These are phyloP conservation scores for Epichloe coenophiala DNA, from an alignment of 2,329 filamentous ascomycete genomes.

Conservation along the genomic window DNA sequence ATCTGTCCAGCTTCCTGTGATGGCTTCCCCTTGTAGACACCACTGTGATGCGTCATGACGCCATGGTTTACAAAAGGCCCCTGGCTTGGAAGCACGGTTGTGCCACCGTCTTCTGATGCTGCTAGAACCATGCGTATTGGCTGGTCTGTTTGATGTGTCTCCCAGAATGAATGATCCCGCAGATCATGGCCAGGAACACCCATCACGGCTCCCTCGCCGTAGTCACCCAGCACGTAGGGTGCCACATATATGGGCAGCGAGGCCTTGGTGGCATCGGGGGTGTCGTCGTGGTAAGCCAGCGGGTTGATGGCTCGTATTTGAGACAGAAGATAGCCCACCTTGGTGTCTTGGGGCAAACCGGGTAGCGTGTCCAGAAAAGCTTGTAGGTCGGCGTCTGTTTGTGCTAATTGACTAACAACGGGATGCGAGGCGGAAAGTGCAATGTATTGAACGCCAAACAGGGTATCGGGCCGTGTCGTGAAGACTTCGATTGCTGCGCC, in stretches of 20 bases:
- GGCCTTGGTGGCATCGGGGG: conserved; percentile 36
- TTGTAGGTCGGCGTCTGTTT: conserved; percentile 45
- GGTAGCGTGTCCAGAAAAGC: conserved; percentile 54
- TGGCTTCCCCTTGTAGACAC: conserved; percentile 47
- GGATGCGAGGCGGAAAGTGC: conserved; percentile 64
- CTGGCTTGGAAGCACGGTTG: conserved; percentile 28
- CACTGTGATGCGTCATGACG: conserved; percentile 51
- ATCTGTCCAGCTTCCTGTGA: conserved; percentile 49
- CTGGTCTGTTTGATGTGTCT: conserved; percentile 46
- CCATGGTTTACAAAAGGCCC: conserved; percentile 54
- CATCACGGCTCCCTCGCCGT: conserved; percentile 83
- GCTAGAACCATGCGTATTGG: conserved; percentile 52
- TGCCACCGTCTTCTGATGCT: conserved; percentile 33
- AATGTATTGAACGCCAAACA: conserved; percentile 79
- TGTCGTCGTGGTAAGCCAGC: conserved; percentile 39
- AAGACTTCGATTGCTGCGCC: conserved; percentile 53
- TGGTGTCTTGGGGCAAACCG: conserved; percentile 39
- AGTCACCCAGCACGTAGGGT: conserved; percentile 73
- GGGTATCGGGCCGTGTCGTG: conserved; percentile 72
- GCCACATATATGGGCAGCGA: conserved; percentile 66
- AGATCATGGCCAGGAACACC: conserved; percentile 77
- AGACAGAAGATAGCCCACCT: conserved; percentile 54
- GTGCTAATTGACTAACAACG: conserved; percentile 48
- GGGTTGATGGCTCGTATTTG: conserved; percentile 52
- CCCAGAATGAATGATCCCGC: conserved; percentile 71